Base-by-base conservation (phyloP, 2,329 filamentous ascomycete genomes). In the Ascocoryne sarcoides region DNA sequence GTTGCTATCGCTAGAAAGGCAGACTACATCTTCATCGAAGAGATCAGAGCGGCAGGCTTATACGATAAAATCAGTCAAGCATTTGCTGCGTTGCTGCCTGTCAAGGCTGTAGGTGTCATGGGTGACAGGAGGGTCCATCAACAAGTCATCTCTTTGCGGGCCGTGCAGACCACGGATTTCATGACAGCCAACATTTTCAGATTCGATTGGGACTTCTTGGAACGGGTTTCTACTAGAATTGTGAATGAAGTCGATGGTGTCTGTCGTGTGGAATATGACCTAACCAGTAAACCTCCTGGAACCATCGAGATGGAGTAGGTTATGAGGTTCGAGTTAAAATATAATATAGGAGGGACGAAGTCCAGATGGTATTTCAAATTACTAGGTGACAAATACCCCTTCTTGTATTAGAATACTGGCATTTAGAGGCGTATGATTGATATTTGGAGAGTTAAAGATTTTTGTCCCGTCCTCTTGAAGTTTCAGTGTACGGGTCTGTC, bases 1-100 rank as follows among this genome's bases (percentile, higher is more conserved):
- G 82, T 95, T 12, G 76, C 77, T 40, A 92, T 94, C 48, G 85
- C 78, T 2, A 68, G 84, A n/a, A 69, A 83, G 58, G 84, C 84
- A 1, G 85, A 89, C 55, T 58, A 76, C 56, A 89, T 90, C 56
- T 89, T 84, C 65, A 87, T 89, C 51, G 70, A 72, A 47, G 79
- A 81, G 71, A 89, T 90, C 64, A 70, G 68, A 54, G 73, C 75
- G 41, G 81, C 81, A 0, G 84, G 83, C 9, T 62, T 88, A 16
- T 90, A 90, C 60, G 63, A 82, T 43, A 62, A 89, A 53, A 84
- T 84, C 48, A 71, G 68, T 31, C 80, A 85, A 55, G 81, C 81
- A 0, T 84, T 76, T 55, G 81, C 81, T 3, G 81, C 77, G n/a
- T 64, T 85, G 12, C 61, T 82, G 26, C 76, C 77, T 2, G 72